Base-by-base conservation (phyloP, 495 filamentous ascomycete genomes). In the Talaromyces adpressus region DNA sequence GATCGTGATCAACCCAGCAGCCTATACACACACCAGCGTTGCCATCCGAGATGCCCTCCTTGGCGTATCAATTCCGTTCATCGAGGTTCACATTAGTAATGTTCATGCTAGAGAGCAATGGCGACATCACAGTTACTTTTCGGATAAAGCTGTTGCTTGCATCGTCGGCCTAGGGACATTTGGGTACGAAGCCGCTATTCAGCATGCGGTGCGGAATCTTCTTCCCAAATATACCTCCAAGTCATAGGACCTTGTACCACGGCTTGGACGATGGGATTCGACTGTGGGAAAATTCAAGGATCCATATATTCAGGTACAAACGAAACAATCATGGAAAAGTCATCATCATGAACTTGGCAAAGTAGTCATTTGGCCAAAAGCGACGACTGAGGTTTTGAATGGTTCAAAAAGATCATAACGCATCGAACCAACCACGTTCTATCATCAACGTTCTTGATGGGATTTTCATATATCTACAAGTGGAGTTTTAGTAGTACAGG, bases 41-140 rank as follows among this genome's bases (percentile, higher is more conserved):
- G 82, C 81, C 0, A 68, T 88, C 12, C 72, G 85, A 11, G 86
- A 89, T 70, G 84, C 86, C 1, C 69, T 88, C 20, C 63, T 82
- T 6, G 85, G 78, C 7, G 83, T 86, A 0, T 72, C 71, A n/a
- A 81, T 87, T 18, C 84, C 85, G 14, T 88, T 89, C 66, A 72
- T 89, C 25, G 86, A 89, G 73, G 59, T 86, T 2, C 85, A 89
- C 67, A 75, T 86, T 25, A 79, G 68, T 23, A 87, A 87, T 68
- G 73, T 86, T 14, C 82, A 89, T 68, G 74, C 75, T 51, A 64
- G 85, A 41, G 85, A 87, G 71, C 52, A 71, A 27, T 88, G 75
- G 32, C 69, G 85, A 53, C 71, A 81, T 62, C 79, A 85, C 32
- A 84, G 79, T 62, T 87, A 81, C 67, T 71, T 87, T 52, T 81